Evolutionary conservation across 768 basidiomycete genomes (phyloP), one percentile per base, ranked within the genome.

Genomic region (Boletellus sp.): DNA sequence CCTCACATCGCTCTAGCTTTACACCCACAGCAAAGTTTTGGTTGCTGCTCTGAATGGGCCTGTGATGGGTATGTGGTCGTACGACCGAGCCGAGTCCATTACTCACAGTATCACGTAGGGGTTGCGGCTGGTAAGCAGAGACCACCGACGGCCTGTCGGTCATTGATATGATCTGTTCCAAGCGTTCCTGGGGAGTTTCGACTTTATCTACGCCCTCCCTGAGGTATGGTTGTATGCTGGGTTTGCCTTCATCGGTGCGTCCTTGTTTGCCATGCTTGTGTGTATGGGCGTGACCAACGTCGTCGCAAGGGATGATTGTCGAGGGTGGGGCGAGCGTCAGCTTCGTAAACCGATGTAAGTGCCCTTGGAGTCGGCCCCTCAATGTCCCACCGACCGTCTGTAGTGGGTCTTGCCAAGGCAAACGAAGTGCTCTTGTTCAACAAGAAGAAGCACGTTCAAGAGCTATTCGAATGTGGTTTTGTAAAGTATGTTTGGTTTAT

Each of bases 31-130:
- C 48, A 89, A 89, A 63, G 70, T 87, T 15, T 72, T 88, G 16
- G 78, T 88, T 12, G 85, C 84, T 12, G 85, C 83, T 2, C 55
- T 88, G 19, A 86, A 89, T 54, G 87, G 87, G 0, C 86, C 87
- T 16, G 86, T 84, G 5, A 80, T 89, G 78, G 87, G 85, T 84
- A 63, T 52, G 57, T 15, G 11, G 16, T 15, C 6, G 17, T 11
- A 6, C 22, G 7, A 10, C 22, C 22, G 4, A 9, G 19, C 15
- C 42, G 35, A 56, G 28, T 7, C 12, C 36, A 26, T 23, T 26
- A 13, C 34, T 60, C 6, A 64, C 35, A 3, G 19, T 32, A 17
- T 23, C 31, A 6, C 16, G 24, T 40, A 86, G 84, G 84, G 16
- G 86, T 86, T 41, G 78, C 82, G 34, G 83, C 85, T 51, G 84